Evolutionary conservation across 345 rosid genomes (phyloP).

Genomic region (Eucalyptus melliodora): DNA sequence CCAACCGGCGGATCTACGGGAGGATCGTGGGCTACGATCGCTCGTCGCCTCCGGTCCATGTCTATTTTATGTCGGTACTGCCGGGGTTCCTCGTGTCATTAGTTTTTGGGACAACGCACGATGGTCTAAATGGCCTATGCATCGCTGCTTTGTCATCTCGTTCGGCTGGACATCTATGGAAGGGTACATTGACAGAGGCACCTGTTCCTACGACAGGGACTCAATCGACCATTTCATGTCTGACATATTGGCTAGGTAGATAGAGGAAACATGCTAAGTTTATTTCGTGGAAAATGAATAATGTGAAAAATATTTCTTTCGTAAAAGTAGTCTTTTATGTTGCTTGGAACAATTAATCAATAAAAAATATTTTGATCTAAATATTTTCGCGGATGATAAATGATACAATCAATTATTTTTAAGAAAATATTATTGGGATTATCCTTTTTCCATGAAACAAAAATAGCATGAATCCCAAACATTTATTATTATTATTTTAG

Average conservation of each 20-base stretch:
- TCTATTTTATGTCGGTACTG: background rate
- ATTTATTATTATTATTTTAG: background rate
- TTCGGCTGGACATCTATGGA: background rate
- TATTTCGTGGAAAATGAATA: fast-evolving
- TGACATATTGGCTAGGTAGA: fast-evolving
- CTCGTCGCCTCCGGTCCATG: background rate
- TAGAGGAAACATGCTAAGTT: fast-evolving
- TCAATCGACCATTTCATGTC: background rate
- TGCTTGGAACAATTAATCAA: too few species aligned
- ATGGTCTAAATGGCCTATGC: background rate
- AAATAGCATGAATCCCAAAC: fast-evolving
- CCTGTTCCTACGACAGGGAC: background rate
- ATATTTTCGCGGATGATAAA: fast-evolving
- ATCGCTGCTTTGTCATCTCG: background rate
- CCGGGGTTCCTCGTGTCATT: background rate
- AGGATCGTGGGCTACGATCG: background rate
- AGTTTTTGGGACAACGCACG: background rate
- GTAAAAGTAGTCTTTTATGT: too few species aligned
- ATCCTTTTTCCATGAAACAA: fast-evolving
- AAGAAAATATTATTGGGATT: fast-evolving
- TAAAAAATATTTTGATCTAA: too few species aligned
- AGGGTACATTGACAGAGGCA: background rate
- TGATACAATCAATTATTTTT: fast-evolving
- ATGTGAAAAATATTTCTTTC: background rate
- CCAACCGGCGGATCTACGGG: background rate